Evolutionary conservation across 2,329 filamentous ascomycete species (phyloP).

Genomic region (Basipetospora chlamydospora): DNA sequence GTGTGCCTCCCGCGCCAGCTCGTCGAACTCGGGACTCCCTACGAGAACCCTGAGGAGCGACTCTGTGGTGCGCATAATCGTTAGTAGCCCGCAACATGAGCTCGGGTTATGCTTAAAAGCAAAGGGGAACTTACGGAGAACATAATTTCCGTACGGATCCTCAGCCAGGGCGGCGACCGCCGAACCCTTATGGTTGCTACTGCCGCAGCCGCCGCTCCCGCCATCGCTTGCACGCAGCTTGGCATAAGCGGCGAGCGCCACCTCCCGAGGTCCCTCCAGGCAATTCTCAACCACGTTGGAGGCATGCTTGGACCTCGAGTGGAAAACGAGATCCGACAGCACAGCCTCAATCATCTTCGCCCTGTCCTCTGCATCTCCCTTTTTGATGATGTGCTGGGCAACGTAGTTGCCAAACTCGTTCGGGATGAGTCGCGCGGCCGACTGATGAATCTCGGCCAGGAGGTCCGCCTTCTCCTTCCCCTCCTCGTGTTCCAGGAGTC

Average conservation of each 20-base stretch:
- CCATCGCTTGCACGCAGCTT: too few species aligned
- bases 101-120: too few species aligned
- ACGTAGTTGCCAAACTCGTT: conserved; percentile 96
- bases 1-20: too few species aligned
- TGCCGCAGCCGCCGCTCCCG: too few species aligned
- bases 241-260: too few species aligned
- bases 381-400: conserved; percentile 75
- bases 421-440: conserved; percentile 56
- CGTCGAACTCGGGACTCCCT: too few species aligned
- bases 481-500: conserved; percentile 73
- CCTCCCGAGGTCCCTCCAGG: conserved; percentile 25
- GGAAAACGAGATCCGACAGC: conserved; percentile 52
- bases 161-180: conserved; percentile 14
- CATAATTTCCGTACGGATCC: conserved; percentile 91
- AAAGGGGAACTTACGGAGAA: conserved; percentile 58
- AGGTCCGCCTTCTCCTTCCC: conserved; percentile 57
- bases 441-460: conserved; percentile 63
- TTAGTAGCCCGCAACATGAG: too few species aligned
- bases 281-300: conserved; percentile 97
- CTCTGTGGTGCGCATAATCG: too few species aligned
- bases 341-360: conserved; percentile 60
- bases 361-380: conserved; percentile 60
- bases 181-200: too few species aligned
- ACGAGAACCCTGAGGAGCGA: too few species aligned
- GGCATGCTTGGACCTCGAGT: conserved; percentile 91